These are phyloP conservation scores for Eucalyptus erythrocorys DNA, from an alignment of 345 rosid genomes.

Conservation along the genomic window DNA sequence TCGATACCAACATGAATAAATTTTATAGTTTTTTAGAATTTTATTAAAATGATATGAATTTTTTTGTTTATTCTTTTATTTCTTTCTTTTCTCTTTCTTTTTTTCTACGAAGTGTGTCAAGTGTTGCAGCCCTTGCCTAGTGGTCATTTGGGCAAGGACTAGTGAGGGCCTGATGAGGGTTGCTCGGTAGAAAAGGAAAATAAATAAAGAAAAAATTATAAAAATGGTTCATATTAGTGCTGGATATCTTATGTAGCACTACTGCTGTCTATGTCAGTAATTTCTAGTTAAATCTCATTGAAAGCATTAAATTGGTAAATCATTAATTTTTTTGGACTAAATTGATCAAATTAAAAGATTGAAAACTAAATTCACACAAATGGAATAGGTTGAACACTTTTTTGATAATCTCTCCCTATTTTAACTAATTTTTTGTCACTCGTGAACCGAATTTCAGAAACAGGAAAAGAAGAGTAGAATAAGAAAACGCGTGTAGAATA, in stretches of 20 bases:
- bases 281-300: no score
- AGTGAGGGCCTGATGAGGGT: rapidly evolving
- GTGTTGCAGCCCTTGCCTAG: not conserved
- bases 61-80: no score
- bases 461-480: not conserved
- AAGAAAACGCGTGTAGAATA: not conserved
- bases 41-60: no score
- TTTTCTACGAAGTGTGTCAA: rapidly evolving
- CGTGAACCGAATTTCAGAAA: not conserved
- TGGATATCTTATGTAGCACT: rapidly evolving
- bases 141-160: not conserved
- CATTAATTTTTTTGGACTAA: rapidly evolving
- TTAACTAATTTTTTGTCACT: not conserved
- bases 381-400: not conserved
- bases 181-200: not conserved
- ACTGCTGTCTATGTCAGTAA: rapidly evolving
- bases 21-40: no score
- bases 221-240: rapidly evolving
- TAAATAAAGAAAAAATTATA: no score
- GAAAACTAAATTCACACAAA: no score
- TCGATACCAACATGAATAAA: rapidly evolving
- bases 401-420: not conserved
- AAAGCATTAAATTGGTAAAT: no score
- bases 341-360: no score
- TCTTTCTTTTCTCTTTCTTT: no score